These are phyloP conservation scores for Theileria parva DNA, from an alignment of 169 alveolate species.

Conservation along the genomic window DNA sequence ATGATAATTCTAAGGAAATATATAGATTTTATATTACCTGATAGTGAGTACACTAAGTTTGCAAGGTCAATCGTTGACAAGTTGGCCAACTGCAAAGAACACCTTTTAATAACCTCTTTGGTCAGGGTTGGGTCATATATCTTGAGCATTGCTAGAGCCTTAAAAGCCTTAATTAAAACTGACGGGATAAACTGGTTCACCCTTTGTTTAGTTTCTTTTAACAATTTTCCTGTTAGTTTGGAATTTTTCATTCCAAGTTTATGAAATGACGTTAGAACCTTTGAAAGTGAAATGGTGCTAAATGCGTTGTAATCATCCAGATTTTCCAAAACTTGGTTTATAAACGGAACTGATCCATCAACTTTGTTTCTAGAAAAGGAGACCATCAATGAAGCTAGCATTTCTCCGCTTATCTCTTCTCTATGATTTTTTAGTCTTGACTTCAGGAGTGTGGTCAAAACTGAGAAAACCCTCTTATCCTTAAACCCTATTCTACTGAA, in stretches of 20 bases:
- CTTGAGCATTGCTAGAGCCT: constrained; percentile 52
- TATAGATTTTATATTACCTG: constrained; percentile 20
- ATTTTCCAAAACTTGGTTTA: constrained; percentile 36
- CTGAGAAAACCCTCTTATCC: constrained; percentile 50
- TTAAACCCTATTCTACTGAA: constrained; percentile 48
- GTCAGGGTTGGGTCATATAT: constrained; percentile 31
- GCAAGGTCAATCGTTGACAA: constrained; percentile 46
- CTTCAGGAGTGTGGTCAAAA: constrained; percentile 50
- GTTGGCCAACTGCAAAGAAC: constrained; percentile 45
- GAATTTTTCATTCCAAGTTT: constrained; percentile 24
- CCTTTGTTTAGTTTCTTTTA: constrained; percentile 42
- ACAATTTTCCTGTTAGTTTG: constrained; percentile 17
- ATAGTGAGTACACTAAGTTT: constrained; percentile 33
- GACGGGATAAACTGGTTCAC: constrained; percentile 52
- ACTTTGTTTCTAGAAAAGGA: constrained; percentile 37
- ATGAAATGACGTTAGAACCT: constrained; percentile 36
- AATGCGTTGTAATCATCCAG: constrained; percentile 26
- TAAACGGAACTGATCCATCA: constrained; percentile 43
- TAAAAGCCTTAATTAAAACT: constrained; percentile 36
- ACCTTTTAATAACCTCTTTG: constrained; percentile 37
- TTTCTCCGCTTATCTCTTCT: constrained; percentile 35
- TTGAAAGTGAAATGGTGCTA: constrained; percentile 35
- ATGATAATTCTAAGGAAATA: constrained; percentile 29
- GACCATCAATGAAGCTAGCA: constrained; percentile 44
- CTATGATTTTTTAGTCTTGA: constrained; percentile 9